Base-by-base conservation (phyloP, 2,329 filamentous ascomycete genomes). In the Chaetomium sp. region DNA sequence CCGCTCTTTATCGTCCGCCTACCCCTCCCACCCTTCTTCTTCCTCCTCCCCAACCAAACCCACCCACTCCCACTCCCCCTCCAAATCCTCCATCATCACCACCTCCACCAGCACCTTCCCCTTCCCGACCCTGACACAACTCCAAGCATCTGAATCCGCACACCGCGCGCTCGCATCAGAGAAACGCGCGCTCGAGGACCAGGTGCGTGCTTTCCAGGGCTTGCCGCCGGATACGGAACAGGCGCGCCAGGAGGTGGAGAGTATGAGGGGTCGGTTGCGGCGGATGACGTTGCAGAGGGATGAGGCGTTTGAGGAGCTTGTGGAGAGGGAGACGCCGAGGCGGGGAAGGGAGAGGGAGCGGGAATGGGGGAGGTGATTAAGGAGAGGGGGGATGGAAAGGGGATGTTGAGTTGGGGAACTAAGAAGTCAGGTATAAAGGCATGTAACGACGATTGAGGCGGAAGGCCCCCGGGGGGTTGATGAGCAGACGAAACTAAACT, bases 281-380 rank as follows among this genome's bases (percentile, higher is more conserved):
- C 71, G 73, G 8, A 71, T 89, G 51, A 84, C 79, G 34, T 76
- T 76, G 60, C 77, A 78, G 62, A 79, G 91, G 53, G 89, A 96
- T 68, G 77, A 74, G 35, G 76, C 89, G 53, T 95, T 95, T 67
- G 89, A 92, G 67, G 80, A 78, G 1, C 68, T 94, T 47, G 82
- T 89, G 2, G 82, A 84, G 63, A 74, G 77, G 42, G 80, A 82
- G 66, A 83, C 79, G 53, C 81, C 81, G 2, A 70, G 73, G 55
- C 78, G 75, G 59, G 63, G 67, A 52, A 37, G 49, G 8, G 14
- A 14, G 14, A n/a, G 40, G 37, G 27, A 14, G 27, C 5, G 19
- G 34, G 32, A 36, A 37, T 35, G 14, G 27, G 4, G 11, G 8
- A 46, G 34, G 64, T 64, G 56, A 55, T 33, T 40, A 32, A 12